phyloP scores from a whole-genome alignment of 2,329 filamentous ascomycete species.

The Phaeosphaeria sp. region DNA sequence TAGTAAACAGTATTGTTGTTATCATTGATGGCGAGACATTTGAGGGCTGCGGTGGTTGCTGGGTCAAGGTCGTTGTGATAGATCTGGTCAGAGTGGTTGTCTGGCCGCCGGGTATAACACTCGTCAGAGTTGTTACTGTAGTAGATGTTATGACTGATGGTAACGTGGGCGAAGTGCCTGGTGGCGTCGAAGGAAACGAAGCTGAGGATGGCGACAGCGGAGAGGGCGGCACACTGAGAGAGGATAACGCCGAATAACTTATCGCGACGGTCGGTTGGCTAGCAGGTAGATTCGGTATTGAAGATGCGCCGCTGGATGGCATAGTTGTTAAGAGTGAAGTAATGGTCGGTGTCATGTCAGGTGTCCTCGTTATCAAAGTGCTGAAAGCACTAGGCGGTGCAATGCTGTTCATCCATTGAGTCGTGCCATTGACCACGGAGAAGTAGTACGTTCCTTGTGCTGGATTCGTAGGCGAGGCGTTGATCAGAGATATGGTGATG shows the following conservation, averaged over 20 bases:
- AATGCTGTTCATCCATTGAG: conserved; percentile 39
- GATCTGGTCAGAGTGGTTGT: background rate
- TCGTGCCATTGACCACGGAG: conserved; percentile 41
- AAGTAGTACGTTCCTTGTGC: conserved; percentile 43
- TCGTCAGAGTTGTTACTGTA: conserved; percentile 1
- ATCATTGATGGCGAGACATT: background rate
- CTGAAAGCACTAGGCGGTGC: conserved; percentile 33
- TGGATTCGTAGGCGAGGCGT: conserved; percentile 27
- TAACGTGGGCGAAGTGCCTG: background rate
- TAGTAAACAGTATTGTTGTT: background rate
- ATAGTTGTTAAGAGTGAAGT: conserved; percentile 5
- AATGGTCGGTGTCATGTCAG: conserved; percentile 1
- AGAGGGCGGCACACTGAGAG: background rate
- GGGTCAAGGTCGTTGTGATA: background rate
- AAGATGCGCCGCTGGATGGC: background rate
- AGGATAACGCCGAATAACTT: too few species aligned
- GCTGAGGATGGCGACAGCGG: background rate
- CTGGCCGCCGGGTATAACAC: conserved; percentile 2
- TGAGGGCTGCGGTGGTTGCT: background rate
- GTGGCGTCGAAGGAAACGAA: background rate
- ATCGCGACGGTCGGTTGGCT: background rate
- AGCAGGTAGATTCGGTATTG: background rate
- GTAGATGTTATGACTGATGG: background rate
- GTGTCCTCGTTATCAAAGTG: conserved; percentile 11
- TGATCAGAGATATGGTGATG: conserved; percentile 42